A percentile compares a stretch with the other conserved stretches of the same genome.
Evolutionary conservation across 176 grass and related monocot species (phyloP).

Genomic region (Cenchrus americanus): DNA sequence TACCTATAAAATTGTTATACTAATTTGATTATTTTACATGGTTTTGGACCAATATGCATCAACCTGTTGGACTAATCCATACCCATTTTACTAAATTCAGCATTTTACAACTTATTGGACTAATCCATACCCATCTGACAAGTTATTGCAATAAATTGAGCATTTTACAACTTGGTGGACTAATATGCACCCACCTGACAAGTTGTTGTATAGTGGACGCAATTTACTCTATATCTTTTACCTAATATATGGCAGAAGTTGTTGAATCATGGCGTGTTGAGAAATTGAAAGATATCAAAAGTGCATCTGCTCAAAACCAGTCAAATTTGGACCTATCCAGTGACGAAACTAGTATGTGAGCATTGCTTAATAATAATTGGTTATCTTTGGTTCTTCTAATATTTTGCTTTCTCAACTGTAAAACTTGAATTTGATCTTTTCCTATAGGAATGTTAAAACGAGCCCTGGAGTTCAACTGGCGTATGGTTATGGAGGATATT

Average conservation of each 20-base stretch:
- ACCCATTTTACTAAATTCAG: too few relatives aligned
- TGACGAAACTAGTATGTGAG: conserved; percentile 68
- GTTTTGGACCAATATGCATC: too few relatives aligned
- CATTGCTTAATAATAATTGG: conserved; percentile 9
- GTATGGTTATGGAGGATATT: conserved; percentile 72
- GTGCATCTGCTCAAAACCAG: conserved; percentile 47
- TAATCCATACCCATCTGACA: too few relatives aligned
- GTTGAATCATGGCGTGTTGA: conserved; percentile 76
- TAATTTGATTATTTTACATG: too few relatives aligned
- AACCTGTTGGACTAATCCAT: too few relatives aligned
- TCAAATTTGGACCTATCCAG: conserved; percentile 56
- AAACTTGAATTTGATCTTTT: conserved; percentile 34
- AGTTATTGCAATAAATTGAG: too few relatives aligned
- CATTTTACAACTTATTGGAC: too few relatives aligned
- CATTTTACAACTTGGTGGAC: too few relatives aligned
- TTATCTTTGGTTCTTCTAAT: neutral
- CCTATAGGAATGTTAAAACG: conserved; percentile 69
- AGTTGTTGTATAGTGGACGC: too few relatives aligned
- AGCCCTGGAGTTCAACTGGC: conserved; percentile 72
- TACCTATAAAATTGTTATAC: too few relatives aligned
- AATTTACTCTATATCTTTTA: conserved; percentile 32
- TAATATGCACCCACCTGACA: too few relatives aligned
- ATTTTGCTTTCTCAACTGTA: neutral
- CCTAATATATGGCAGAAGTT: conserved; percentile 56
- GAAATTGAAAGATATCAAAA: conserved; percentile 65